Evolutionary conservation across 805 yeast genomes (phyloP).

Genomic region (Kazachstania viticola): DNA sequence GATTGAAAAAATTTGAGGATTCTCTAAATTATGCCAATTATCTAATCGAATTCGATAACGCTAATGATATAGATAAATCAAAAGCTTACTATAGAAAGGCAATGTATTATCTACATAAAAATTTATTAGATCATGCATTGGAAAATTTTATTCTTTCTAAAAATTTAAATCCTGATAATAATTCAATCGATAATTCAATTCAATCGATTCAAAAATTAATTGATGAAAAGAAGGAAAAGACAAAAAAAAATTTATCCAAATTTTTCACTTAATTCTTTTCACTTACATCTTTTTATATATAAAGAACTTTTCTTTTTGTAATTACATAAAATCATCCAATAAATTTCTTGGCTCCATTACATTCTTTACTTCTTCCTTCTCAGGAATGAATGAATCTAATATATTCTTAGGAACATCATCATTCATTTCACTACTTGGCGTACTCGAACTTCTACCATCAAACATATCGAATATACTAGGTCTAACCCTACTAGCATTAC

Average conservation of each 20-base stretch:
- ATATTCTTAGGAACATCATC: slow-evolving; percentile 4
- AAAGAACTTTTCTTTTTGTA: slow-evolving; percentile 1
- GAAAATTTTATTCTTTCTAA: slow-evolving; percentile 35
- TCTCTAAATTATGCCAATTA: slow-evolving; percentile 45
- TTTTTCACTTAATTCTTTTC: slow-evolving; percentile 44
- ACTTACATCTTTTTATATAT: background rate
- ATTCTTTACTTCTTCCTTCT: background rate
- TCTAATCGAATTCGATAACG: slow-evolving; percentile 39
- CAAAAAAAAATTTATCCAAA: slow-evolving; percentile 47
- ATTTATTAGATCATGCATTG: slow-evolving; percentile 39
- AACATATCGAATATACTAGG: slow-evolving; percentile 24
- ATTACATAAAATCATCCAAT: slow-evolving; percentile 26
- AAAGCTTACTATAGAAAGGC: slow-evolving; percentile 53
- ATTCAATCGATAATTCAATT: slow-evolving; percentile 35
- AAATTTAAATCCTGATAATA: slow-evolving; percentile 37
- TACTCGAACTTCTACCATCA: slow-evolving; percentile 4
- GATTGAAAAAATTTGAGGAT: slow-evolving; percentile 36
- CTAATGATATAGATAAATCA: slow-evolving; percentile 34
- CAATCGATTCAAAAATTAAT: slow-evolving; percentile 30
- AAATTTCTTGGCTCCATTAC: slow-evolving; percentile 20
- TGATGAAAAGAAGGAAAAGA: slow-evolving; percentile 35
- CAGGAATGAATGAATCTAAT: slow-evolving; percentile 9
- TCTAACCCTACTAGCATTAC: slow-evolving; percentile 13
- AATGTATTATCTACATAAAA: slow-evolving; percentile 31
- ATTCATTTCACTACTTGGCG: background rate